Evolutionary conservation across 805 yeast species (phyloP), one percentile per base, ranked within the genome.

Genomic region (Torulaspora microellipsoides): DNA sequence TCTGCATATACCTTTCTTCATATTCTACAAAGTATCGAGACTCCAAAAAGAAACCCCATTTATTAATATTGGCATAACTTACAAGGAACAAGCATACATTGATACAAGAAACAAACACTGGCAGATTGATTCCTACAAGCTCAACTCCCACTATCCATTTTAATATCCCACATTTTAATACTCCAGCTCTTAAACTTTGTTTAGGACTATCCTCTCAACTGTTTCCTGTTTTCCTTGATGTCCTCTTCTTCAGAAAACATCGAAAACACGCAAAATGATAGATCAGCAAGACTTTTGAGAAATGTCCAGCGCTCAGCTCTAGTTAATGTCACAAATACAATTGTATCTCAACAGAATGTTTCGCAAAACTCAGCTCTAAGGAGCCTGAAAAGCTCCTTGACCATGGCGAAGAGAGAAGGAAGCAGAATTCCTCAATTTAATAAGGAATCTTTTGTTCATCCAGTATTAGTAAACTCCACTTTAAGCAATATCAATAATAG

Each of bases 241-340:
- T 42, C 49, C 32, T 46, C 51, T 20, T 46, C 47, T n/a, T 43
- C 46, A 38, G 53, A 49, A 28, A 44, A 47, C 31, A 44, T 43
- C 14, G 55, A 52, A 20, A 54, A 49, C 40, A 43, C 48, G 37
- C 56, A 52, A 33, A 52, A 55, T 42, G 52, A 51, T 27, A 55
- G 56, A 42, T 51, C 58, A 13, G 45, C 52, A 27, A 55, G 46
- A 43, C 33, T 56, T 12, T 42, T 54, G 13, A 49, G 59, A 36
- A 59, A 51, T 36, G 59, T 52, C 10, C 46, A 40, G 32, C 50
- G 69, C 40, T 48, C 65, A 36, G 69, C 66, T 14, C 51, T 65
- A 37, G 58, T 58, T 30, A 65, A 65, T 44, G 69, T 65, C 10
- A 65, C 69, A 14, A 61, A 64, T 40, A 63, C 67, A 9, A 52